A percentile compares a stretch with the other conserved stretches of the same genome.
phyloP scores from a whole-genome alignment of 2,329 filamentous ascomycete species.

The Bipolaris bicolor region DNA sequence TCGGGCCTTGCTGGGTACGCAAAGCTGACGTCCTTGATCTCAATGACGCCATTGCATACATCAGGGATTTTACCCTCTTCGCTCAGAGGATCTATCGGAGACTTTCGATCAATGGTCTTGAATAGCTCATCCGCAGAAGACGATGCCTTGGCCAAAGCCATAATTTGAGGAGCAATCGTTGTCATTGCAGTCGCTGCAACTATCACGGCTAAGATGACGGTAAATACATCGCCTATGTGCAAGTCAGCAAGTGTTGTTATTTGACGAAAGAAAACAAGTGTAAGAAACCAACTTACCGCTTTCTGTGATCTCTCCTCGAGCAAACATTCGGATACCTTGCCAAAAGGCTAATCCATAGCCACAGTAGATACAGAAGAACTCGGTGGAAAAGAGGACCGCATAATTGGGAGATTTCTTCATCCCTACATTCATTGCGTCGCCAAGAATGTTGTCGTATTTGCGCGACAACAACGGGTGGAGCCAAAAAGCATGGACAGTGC shows the following conservation, averaged over 20 bases:
- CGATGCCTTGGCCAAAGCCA: slow-evolving; percentile 61
- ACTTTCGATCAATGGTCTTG: slow-evolving; percentile 74
- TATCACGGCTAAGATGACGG: slow-evolving; percentile 45
- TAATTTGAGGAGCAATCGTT: slow-evolving; percentile 86
- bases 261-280: no score
- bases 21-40: slow-evolving; percentile 80
- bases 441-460: slow-evolving; percentile 53
- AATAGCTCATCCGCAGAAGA: slow-evolving; percentile 45
- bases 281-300: slow-evolving; percentile 25
- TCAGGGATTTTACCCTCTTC: slow-evolving; percentile 30
- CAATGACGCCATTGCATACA: slow-evolving; percentile 61
- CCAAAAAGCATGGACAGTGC: slow-evolving; percentile 57
- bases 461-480: slow-evolving; percentile 51
- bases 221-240: slow-evolving; percentile 22
- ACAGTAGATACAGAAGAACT: slow-evolving; percentile 52
- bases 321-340: slow-evolving; percentile 63
- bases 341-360: slow-evolving; percentile 58
- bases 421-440: slow-evolving; percentile 52
- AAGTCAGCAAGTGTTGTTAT: slow-evolving; percentile 1
- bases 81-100: slow-evolving; percentile 70
- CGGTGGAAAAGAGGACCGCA: slow-evolving; percentile 51
- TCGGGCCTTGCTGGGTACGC: slow-evolving; percentile 94
- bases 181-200: slow-evolving; percentile 71
- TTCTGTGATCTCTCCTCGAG: slow-evolving; percentile 56
- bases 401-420: slow-evolving; percentile 54